Percentiles rank a stretch among this genome's conserved stretches.
Evolutionary conservation across 768 basidiomycete species (phyloP).

Genomic region (Leccinellum luteum): DNA sequence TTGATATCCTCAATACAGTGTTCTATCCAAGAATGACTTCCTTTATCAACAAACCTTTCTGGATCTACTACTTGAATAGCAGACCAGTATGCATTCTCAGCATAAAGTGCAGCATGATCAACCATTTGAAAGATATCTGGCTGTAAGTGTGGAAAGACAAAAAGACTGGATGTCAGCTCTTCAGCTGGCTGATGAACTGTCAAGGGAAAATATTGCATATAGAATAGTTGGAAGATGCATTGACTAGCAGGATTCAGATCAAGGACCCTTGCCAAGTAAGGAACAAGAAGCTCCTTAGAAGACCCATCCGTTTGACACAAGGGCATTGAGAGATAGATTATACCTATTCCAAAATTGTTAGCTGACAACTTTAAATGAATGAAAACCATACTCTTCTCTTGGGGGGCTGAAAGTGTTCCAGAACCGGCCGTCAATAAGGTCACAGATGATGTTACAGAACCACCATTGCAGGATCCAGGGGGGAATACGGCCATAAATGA

Average conservation of each 20-base stretch:
- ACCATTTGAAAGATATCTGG: constrained; percentile 48
- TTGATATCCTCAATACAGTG: not conserved
- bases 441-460: constrained; percentile 49
- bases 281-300: constrained; percentile 42
- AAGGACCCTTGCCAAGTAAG: constrained; percentile 56
- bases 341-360: constrained; percentile 39
- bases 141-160: constrained; percentile 25
- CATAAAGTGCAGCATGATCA: constrained; percentile 55
- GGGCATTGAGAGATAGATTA: constrained; percentile 58
- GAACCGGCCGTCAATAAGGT: constrained; percentile 70
- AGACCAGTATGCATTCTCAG: constrained; percentile 57
- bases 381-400: constrained; percentile 51
- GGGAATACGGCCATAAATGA: constrained; percentile 75
- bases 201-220: constrained; percentile 41
- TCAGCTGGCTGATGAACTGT: not conserved
- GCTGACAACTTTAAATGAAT: not conserved
- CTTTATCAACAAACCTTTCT: not conserved
- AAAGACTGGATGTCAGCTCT: constrained; percentile 5
- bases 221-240: constrained; percentile 51
- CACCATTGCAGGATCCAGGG: constrained; percentile 51
- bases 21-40: constrained; percentile 11
- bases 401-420: constrained; percentile 70
- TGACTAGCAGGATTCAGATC: constrained; percentile 16
- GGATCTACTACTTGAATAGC: not conserved
- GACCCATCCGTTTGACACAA: constrained; percentile 26